These are phyloP conservation scores for Fusarium sp. DNA, from an alignment of 2,329 filamentous ascomycete genomes.

Conservation along the genomic window DNA sequence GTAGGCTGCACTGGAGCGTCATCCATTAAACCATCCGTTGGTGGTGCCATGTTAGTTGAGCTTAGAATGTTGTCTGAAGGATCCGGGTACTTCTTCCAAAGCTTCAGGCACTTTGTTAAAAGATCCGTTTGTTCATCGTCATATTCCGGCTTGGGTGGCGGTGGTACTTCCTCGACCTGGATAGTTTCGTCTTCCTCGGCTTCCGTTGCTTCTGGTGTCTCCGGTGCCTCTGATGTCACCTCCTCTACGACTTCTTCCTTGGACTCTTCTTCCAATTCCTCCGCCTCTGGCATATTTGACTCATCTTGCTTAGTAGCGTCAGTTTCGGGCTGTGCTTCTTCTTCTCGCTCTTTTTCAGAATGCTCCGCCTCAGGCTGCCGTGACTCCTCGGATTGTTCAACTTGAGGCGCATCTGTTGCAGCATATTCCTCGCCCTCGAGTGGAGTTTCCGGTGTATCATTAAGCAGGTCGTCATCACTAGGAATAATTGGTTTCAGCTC, in stretches of 20 bases:
- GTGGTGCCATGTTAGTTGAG: slow-evolving; percentile 73
- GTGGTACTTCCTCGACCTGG: slow-evolving; percentile 41
- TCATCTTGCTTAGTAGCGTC: not conserved
- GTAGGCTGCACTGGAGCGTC: slow-evolving; percentile 65
- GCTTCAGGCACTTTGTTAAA: slow-evolving; percentile 66
- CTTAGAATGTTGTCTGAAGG: slow-evolving; percentile 66
- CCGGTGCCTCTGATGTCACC: slow-evolving; percentile 10
- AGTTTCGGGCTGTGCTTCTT: not conserved
- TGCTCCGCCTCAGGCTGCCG: slow-evolving; percentile 39
- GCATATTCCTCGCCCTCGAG: slow-evolving; percentile 47
- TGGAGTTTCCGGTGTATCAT: slow-evolving; percentile 65
- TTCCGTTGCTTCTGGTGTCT: slow-evolving; percentile 27
- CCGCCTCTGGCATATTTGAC: not conserved
- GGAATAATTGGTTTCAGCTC: slow-evolving; percentile 58
- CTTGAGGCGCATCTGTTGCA: not conserved
- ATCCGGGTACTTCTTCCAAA: slow-evolving; percentile 73
- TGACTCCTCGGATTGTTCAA: not conserved
- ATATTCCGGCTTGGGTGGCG: slow-evolving; percentile 54
- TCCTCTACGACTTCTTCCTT: slow-evolving; percentile 18
- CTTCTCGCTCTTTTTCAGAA: not conserved
- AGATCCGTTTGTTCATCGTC: slow-evolving; percentile 59
- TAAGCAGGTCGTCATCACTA: slow-evolving; percentile 66
- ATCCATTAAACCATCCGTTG: slow-evolving; percentile 67
- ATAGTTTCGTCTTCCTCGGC: slow-evolving; percentile 33
- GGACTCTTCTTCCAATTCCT: not conserved